These are phyloP conservation scores for Boletellus deceptivus DNA, from an alignment of 1,284 basidiomycete species.

Conservation along the genomic window DNA sequence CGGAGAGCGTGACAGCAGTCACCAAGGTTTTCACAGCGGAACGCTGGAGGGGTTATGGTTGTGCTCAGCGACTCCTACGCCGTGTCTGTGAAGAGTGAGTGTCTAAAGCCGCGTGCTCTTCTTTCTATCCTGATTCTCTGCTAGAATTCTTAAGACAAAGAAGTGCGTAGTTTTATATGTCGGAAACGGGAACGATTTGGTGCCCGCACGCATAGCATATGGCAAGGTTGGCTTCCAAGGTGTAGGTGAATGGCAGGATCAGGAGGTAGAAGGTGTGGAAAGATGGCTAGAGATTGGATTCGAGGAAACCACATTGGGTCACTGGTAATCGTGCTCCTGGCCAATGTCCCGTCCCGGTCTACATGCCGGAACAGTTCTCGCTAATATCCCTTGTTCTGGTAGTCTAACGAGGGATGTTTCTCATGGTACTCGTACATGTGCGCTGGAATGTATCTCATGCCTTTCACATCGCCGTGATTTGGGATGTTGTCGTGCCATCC, in stretches of 20 bases:
- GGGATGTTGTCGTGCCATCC: constrained; percentile 11
- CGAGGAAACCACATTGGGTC: constrained; percentile 41
- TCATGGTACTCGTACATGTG: background rate
- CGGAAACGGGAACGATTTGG: constrained; percentile 37
- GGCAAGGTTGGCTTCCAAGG: constrained; percentile 49
- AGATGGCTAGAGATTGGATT: constrained; percentile 56
- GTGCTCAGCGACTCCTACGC: constrained; percentile 44
- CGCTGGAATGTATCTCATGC: background rate
- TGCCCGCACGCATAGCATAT: constrained; percentile 45
- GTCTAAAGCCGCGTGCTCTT: background rate
- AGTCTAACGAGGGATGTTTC: too few species aligned
- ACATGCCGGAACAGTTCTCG: background rate
- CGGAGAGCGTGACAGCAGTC: constrained; percentile 41
- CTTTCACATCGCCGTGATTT: background rate
- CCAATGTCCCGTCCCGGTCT: background rate
- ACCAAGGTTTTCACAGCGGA: constrained; percentile 51
- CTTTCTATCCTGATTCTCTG: constrained; percentile 4
- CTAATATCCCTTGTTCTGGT: too few species aligned
- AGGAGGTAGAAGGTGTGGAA: constrained; percentile 33
- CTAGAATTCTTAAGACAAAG: constrained; percentile 34
- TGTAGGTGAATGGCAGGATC: constrained; percentile 25
- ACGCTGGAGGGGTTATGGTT: constrained; percentile 40
- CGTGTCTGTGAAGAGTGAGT: constrained; percentile 41
- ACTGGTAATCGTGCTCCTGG: constrained; percentile 39
- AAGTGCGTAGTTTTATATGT: constrained; percentile 50